Evolutionary conservation across 2,329 filamentous ascomycete species (phyloP).

Genomic region (Chalaropsis ovoidea): DNA sequence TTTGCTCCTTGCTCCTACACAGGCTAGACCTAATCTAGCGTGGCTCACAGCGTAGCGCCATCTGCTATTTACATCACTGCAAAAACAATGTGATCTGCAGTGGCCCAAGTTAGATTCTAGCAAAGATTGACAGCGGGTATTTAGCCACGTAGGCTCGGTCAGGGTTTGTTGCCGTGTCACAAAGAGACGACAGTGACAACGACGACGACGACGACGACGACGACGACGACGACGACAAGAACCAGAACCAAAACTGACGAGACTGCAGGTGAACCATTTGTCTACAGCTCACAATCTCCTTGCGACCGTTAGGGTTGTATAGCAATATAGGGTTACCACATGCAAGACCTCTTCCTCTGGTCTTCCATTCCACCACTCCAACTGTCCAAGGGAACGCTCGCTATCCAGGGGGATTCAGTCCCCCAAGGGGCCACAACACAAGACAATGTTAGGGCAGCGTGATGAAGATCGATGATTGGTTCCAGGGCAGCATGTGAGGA

Average conservation of each 20-base stretch:
- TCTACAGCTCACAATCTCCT: background rate
- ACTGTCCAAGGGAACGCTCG: background rate
- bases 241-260: too few relatives aligned
- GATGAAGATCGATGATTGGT: background rate
- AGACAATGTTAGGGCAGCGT: background rate
- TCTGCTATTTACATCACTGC: background rate
- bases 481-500: background rate
- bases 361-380: background rate
- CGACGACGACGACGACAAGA: too few relatives aligned
- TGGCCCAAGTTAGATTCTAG: constrained; percentile 3
- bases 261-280: too few relatives aligned
- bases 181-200: background rate
- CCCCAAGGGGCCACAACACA: background rate
- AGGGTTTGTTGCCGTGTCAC: background rate
- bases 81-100: constrained; percentile 8
- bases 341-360: background rate
- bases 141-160: constrained; percentile 1
- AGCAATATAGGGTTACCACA: background rate
- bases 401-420: background rate
- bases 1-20: too few relatives aligned
- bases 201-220: background rate
- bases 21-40: background rate
- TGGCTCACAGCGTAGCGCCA: background rate
- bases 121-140: constrained; percentile 6
- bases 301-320: background rate